Conservation (phyloP, 2,329 filamentous ascomycete species). For the Monilinia laxa region DNA sequence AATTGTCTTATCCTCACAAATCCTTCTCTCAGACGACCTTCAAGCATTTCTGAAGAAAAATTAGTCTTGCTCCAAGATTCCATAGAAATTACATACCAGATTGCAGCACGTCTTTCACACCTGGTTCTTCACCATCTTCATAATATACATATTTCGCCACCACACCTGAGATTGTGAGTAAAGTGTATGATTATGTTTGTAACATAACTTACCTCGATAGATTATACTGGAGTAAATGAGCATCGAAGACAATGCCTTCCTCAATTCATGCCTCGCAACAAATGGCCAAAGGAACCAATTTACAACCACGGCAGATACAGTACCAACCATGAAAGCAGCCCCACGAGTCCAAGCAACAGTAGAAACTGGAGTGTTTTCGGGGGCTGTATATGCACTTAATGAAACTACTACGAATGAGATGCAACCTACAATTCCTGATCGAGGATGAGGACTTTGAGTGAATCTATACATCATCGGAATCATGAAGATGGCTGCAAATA, state of each 20-base stretch:
- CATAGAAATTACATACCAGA: conserved; percentile 40
- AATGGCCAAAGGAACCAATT: conserved; percentile 64
- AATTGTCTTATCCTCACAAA: conserved; percentile 59
- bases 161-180: conserved; percentile 37
- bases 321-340: conserved; percentile 53
- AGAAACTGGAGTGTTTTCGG: conserved; percentile 41
- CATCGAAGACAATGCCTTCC: conserved; percentile 56
- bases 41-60: conserved; percentile 50
- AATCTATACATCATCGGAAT: conserved; percentile 59
- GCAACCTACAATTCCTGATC: conserved; percentile 59
- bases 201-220: conserved; percentile 44
- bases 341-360: conserved; percentile 50
- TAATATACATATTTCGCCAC: conserved; percentile 60
- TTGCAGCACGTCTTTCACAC: conserved; percentile 49
- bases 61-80: conserved; percentile 22
- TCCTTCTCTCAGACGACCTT: conserved; percentile 59
- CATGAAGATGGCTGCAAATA: conserved; percentile 57
- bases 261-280: conserved; percentile 57
- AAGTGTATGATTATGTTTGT: not conserved
- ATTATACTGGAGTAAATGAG: conserved; percentile 58
- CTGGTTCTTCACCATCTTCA: conserved; percentile 53
- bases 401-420: conserved; percentile 57
- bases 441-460: conserved; percentile 55
- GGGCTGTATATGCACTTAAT: conserved; percentile 41
- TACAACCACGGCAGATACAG: conserved; percentile 53